A percentile compares a stretch with the other conserved stretches of the same genome.
These are phyloP conservation scores for Nymphaea thermarum DNA, from an alignment of 164 flowering plant genomes.

Conservation along the genomic window DNA sequence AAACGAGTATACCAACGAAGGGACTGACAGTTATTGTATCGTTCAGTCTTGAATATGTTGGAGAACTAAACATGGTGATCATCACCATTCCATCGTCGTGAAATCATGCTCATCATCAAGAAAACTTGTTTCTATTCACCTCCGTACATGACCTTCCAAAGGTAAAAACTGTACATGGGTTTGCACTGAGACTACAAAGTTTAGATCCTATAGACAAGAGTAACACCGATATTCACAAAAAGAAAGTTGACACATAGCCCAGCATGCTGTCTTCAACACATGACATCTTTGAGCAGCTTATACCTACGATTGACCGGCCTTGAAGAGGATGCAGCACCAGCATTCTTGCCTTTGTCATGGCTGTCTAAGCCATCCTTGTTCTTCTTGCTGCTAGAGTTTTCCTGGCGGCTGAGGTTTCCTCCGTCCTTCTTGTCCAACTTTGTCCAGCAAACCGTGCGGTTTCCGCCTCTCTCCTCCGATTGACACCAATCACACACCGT, in stretches of 20 bases:
- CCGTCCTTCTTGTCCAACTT: constrained; percentile 7
- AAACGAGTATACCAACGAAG: too few relatives aligned
- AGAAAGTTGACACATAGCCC: neutral
- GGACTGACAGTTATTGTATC: too few relatives aligned
- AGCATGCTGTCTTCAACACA: constrained; percentile 35
- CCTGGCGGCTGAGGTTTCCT: constrained; percentile 4
- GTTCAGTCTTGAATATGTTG: too few relatives aligned
- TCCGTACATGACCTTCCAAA: neutral
- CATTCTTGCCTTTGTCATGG: constrained; percentile 31
- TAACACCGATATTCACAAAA: neutral
- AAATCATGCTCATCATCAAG: neutral
- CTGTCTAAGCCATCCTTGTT: neutral
- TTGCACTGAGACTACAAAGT: neutral
- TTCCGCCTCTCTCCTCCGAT: constrained; percentile 37
- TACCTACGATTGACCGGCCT: constrained; percentile 64
- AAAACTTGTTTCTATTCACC: neutral
- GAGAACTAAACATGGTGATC: neutral
- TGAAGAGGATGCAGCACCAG: constrained; percentile 56
- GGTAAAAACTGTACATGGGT: neutral
- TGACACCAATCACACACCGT: constrained; percentile 83
- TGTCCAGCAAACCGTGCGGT: constrained; percentile 22
- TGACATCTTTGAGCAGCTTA: constrained; percentile 98
- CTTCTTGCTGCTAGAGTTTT: constrained; percentile 22
- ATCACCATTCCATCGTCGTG: neutral
- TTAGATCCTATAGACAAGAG: neutral